Conservation (phyloP, 176 grass and related monocot genomes). For the Aegilops tauschii region DNA sequence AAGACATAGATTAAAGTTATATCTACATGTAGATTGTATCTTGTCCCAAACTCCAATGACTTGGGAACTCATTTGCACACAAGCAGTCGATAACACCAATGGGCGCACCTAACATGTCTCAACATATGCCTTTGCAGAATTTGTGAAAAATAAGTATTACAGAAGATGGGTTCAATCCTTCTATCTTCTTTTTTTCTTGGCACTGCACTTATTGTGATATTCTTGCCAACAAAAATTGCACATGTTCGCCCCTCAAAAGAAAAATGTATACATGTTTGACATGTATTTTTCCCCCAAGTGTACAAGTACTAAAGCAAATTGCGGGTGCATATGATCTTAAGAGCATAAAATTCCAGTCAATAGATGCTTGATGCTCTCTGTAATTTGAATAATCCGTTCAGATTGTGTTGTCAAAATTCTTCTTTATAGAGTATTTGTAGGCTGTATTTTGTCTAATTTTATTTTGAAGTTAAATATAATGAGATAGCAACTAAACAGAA, state of each 20-base stretch:
- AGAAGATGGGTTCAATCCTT: not conserved
- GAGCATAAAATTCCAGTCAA: not conserved
- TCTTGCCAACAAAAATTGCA: not conserved
- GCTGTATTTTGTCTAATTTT: not conserved
- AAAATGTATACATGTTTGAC: no score
- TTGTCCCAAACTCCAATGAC: not conserved
- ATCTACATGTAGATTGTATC: not conserved
- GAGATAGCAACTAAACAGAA: not conserved
- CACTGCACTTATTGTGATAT: not conserved
- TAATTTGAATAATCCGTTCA: not conserved
- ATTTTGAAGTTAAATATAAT: not conserved
- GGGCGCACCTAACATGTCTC: not conserved
- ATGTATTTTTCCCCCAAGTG: no score
- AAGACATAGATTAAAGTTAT: not conserved
- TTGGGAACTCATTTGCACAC: not conserved
- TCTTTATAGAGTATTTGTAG: not conserved
- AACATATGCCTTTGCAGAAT: not conserved
- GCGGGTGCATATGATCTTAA: not conserved
- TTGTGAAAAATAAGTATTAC: not conserved
- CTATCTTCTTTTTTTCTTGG: not conserved
- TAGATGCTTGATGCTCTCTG: not conserved
- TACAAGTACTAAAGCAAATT: not conserved
- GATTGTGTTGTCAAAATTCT: not conserved
- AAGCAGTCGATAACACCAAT: not conserved
- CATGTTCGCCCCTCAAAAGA: no score